phyloP scores from a whole-genome alignment of 352 stramenopile species.

The Phytophthora brassicae region DNA sequence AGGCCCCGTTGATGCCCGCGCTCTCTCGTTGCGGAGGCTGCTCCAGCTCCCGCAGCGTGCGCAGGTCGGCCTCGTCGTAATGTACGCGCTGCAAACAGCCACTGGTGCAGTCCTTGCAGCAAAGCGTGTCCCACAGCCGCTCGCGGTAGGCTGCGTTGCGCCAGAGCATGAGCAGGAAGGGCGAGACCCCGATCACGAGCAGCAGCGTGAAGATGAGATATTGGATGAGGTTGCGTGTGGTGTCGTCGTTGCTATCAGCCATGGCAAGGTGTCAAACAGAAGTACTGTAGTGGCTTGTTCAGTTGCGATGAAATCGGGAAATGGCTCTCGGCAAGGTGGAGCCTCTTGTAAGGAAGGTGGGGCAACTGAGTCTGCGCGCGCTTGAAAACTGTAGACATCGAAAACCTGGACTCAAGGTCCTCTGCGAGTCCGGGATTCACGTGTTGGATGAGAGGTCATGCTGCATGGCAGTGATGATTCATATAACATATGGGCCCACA shows the following conservation, averaged over 20 bases:
- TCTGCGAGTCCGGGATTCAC: neutral
- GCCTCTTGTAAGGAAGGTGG: no score
- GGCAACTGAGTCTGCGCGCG: neutral
- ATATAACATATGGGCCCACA: neutral
- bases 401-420: neutral
- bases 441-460: neutral
- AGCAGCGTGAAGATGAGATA: slow-evolving; percentile 51
- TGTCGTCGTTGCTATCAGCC: slow-evolving; percentile 28
- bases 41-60: slow-evolving; percentile 57
- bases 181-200: slow-evolving; percentile 40
- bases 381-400: neutral
- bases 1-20: slow-evolving; percentile 57
- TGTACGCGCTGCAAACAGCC: slow-evolving; percentile 35
- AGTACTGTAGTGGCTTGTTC: slow-evolving; percentile 2
- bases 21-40: slow-evolving; percentile 37
- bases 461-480: neutral
- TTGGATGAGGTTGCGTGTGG: slow-evolving; percentile 43
- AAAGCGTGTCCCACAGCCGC: slow-evolving; percentile 38
- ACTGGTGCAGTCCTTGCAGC: slow-evolving; percentile 36
- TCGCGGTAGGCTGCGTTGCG: slow-evolving; percentile 40
- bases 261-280: slow-evolving; percentile 8
- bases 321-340: no score
- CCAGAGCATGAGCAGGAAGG: slow-evolving; percentile 54
- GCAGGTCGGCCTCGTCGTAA: slow-evolving; percentile 59
- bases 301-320: slow-evolving; percentile 23